Conservation (phyloP, 2,329 filamentous ascomycete genomes). For the Aspergillus oerlinghausenensis region DNA sequence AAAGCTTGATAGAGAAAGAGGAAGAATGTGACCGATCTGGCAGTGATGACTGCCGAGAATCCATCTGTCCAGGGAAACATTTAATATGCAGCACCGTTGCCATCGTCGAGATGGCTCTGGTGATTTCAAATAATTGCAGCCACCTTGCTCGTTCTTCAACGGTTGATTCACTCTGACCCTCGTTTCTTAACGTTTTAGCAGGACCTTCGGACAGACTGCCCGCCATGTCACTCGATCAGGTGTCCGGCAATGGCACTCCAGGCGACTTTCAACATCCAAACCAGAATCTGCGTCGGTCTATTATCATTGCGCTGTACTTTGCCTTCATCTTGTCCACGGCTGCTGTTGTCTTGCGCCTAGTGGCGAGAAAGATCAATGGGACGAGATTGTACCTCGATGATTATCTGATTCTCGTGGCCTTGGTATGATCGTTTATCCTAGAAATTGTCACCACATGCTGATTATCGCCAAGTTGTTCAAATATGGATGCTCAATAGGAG, state of each 20-base stretch:
- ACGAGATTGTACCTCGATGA: slow-evolving; percentile 26
- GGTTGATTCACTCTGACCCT: slow-evolving; percentile 4
- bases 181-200: slow-evolving; percentile 3
- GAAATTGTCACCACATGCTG: not conserved
- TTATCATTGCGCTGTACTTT: slow-evolving; percentile 23
- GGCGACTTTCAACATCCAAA: slow-evolving; percentile 26
- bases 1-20: not conserved
- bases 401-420: slow-evolving; percentile 25
- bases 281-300: slow-evolving; percentile 14
- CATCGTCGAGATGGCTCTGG: not conserved
- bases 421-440: slow-evolving; percentile 12
- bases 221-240: slow-evolving; percentile 17
- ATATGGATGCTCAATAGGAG: slow-evolving; percentile 27
- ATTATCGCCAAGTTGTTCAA: slow-evolving; percentile 19
- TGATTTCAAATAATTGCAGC: slow-evolving; percentile 23
- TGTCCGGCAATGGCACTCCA: slow-evolving; percentile 5
- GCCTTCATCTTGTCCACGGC: slow-evolving; percentile 23
- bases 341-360: slow-evolving; percentile 22
- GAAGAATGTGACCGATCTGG: not conserved
- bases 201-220: not conserved
- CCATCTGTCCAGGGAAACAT: not conserved
- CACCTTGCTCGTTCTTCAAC: slow-evolving; percentile 9
- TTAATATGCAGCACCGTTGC: not conserved
- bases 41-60: not conserved
- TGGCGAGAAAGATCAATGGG: slow-evolving; percentile 22